Base-by-base conservation (phyloP, 2,329 filamentous ascomycete species). In the Madurella mycetomatis region DNA sequence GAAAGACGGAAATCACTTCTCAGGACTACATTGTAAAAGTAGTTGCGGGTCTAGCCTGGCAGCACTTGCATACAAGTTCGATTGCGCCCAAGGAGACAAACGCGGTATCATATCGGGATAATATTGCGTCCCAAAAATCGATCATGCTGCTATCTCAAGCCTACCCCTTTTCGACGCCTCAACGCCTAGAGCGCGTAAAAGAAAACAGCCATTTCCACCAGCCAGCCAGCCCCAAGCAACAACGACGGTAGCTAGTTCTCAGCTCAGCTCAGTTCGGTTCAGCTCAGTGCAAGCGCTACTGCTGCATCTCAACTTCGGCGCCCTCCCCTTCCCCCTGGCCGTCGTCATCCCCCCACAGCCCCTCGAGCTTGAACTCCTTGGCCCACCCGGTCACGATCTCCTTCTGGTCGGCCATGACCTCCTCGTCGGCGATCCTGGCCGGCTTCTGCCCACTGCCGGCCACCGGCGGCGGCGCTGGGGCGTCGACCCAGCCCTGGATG, bases 321-420 rank as follows among this genome's bases (percentile, higher is more conserved):
- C 54, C 66, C 41, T 56, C 66, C 31, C 25, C 25, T 25, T 58
- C 66, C 34, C 54, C 67, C 32, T 57, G 65, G 25, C 57, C 66
- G 17, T 62, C 69, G 25, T 67, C 84, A 67, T 90, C 85, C 11
- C 89, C 91, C 88, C 89, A 97, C 13, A 99, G 74, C 1, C 90
- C 94, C 58, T 96, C 94, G 9, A 99, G 79, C 76, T 92, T 92
- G 73, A 99, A 97, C 72, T 97, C 92, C 65, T 89, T 85, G 8
- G 92, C 89, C 91, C 92, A 95, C 69, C 95, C 86, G 11, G 87
- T 88, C 52, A 97, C 91, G 69, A 97, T 90, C 72, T 90, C 76
- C 76, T 95, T 91, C 70, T 95, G 85, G 61, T 90, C 83, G 58
- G 81, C 77, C 62, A 76, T 69, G 51, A 75, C 70, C 49, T 75